Percentiles rank a stretch among this genome's conserved stretches.
Evolutionary conservation across 371 early-diverging fungal species (phyloP).

Genomic region (Mortierella sp.): DNA sequence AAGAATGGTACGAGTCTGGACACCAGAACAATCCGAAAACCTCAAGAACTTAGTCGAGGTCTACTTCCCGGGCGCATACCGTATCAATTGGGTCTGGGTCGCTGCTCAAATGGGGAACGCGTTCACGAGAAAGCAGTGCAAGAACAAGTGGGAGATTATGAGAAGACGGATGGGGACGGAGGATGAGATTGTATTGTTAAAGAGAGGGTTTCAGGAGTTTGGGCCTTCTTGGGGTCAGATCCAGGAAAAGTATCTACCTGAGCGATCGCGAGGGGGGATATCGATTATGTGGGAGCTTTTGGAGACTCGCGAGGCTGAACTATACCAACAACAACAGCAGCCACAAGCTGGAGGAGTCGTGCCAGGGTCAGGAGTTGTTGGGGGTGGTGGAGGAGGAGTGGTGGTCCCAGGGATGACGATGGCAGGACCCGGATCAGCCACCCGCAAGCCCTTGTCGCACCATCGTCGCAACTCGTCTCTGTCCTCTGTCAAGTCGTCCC

Average conservation of each 20-base stretch:
- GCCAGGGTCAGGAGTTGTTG: not conserved
- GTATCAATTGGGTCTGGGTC: conserved; percentile 59
- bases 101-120: conserved; percentile 54
- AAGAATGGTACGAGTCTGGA: conserved; percentile 53
- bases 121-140: conserved; percentile 53
- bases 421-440: conserved; percentile 3
- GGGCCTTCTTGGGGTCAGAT: conserved; percentile 54
- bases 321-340: conserved; percentile 14
- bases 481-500: not conserved
- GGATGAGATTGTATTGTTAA: conserved; percentile 42
- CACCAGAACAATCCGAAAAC: conserved; percentile 46
- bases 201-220: conserved; percentile 45
- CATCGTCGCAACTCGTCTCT: not conserved
- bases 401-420: not conserved
- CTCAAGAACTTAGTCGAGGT: conserved; percentile 50
- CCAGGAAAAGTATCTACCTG: conserved; percentile 52
- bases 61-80: conserved; percentile 48
- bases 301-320: conserved; percentile 41
- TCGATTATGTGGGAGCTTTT: conserved; percentile 49
- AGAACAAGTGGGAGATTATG: conserved; percentile 60
- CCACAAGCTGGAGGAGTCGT: not conserved
- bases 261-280: conserved; percentile 39
- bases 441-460: not conserved
- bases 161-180: conserved; percentile 49
- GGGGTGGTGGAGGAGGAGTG: not conserved